A percentile compares a stretch with the other conserved stretches of the same genome.
phyloP scores from a whole-genome alignment of 768 basidiomycete species.

The Leccinum rimulosum region DNA sequence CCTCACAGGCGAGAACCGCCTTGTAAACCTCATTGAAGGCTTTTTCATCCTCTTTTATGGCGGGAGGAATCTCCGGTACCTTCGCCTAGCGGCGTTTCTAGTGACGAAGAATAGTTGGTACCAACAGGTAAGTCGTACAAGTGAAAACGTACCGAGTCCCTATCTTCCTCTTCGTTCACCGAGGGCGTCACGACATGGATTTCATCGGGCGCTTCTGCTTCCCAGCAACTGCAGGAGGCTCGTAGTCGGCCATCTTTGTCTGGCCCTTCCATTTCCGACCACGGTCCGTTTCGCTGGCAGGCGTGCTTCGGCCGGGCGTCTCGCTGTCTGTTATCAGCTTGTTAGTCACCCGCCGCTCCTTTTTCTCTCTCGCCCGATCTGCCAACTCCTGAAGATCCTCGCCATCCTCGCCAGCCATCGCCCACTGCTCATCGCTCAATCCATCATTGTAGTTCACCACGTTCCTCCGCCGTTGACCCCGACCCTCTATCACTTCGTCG shows the following conservation, averaged over 20 bases:
- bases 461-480: conserved; percentile 81
- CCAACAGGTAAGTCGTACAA: background rate
- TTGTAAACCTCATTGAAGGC: conserved; percentile 73
- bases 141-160: conserved; percentile 53
- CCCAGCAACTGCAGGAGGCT: conserved; percentile 38
- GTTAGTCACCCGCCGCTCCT: conserved; percentile 58
- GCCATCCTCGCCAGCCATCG: conserved; percentile 79
- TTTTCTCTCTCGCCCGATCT: conserved; percentile 62
- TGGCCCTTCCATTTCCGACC: conserved; percentile 58
- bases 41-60: conserved; percentile 75
- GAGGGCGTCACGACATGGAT: conserved; percentile 78
- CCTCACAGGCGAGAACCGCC: conserved; percentile 70
- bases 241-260: conserved; percentile 57
- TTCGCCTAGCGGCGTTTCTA: conserved; percentile 89
- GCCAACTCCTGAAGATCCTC: conserved; percentile 75
- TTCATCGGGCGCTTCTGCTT: conserved; percentile 79
- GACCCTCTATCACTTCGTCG: conserved; percentile 58
- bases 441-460: conserved; percentile 93
- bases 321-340: conserved; percentile 60
- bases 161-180: conserved; percentile 67
- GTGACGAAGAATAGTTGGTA: conserved; percentile 4
- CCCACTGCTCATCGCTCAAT: conserved; percentile 91
- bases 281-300: conserved; percentile 59
- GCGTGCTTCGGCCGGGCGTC: conserved; percentile 61
- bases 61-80: conserved; percentile 52